A percentile compares a stretch with the other conserved stretches of the same genome.
Conservation (phyloP, 129 eudicot genomes). For the Saposhnikovia divaricata region DNA sequence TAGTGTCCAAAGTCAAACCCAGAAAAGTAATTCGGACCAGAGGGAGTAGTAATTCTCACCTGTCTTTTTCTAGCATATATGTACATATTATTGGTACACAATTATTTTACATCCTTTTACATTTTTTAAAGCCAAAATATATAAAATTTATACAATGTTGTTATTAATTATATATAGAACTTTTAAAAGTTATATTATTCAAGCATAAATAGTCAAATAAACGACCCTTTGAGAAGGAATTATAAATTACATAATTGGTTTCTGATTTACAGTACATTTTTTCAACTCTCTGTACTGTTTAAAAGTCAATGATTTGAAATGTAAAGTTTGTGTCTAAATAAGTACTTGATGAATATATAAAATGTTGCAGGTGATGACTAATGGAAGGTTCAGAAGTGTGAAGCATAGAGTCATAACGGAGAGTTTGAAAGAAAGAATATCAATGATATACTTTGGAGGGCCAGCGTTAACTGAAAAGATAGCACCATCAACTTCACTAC, state of each 20-base stretch:
- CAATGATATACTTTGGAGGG: constrained; percentile 46
- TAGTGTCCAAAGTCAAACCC: no score
- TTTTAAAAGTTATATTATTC: no score
- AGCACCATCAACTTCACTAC: constrained; percentile 24
- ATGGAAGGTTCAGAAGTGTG: constrained; percentile 44
- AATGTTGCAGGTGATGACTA: constrained; percentile 35
- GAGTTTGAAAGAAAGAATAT: constrained; percentile 19
- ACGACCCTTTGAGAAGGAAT: neutral
- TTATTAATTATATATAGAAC: no score
- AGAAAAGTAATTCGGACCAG: no score
- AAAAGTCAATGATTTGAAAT: neutral
- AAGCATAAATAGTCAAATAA: neutral
- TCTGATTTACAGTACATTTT: neutral
- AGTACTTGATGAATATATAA: no score
- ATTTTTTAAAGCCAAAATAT: no score
- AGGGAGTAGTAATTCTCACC: neutral
- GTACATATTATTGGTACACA: neutral
- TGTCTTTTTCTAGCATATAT: neutral
- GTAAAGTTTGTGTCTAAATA: neutral
- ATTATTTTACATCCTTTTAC: no score
- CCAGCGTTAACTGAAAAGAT: constrained; percentile 36
- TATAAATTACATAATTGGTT: no score
- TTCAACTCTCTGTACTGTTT: neutral
- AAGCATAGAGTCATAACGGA: constrained; percentile 39
- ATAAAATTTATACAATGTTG: no score